Evolutionary conservation across 2,329 filamentous ascomycete species (phyloP), one percentile per base, ranked within the genome.

Genomic region (Zasmidium citrigriseum): DNA sequence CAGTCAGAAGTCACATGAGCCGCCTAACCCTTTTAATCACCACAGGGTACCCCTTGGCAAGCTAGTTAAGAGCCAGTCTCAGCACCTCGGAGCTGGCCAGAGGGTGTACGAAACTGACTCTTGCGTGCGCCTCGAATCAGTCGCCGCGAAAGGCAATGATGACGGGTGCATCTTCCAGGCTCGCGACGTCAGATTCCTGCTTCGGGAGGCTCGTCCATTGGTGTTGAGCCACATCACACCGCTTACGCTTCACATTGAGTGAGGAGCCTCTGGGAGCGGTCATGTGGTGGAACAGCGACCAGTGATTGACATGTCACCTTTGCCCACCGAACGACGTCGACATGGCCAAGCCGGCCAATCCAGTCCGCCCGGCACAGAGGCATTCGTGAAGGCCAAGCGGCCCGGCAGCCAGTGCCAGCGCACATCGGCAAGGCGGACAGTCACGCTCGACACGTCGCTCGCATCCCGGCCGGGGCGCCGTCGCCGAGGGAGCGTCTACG

Each of bases 151-250:
- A 9, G 25, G 27, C 22, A 25, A 20, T 51, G 48, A 27, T 49
- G 14, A 27, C 23, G 23, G 47, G 24, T 12, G 47, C 47, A 38
- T 23, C 1, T 20, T n/a, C 7, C 14, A 50, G 23, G 12, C 23
- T 50, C 20, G 52, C 52, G 52, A 54, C 52, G 52, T 54, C 52
- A 54, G 52, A 41, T n/a, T 41, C 34, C 34, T 41, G 34, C 34
- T 9, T 41, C 34, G 34, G 34, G 18, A 4, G 4, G 16, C 4
- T 41, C 12, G 16, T 24, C 27, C 47, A 50, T 51, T 56, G 34
- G 22, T 20, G 14, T 56, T 53, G 53, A 58, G 58, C 58, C 50
- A 50, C 49, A 51, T 57, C 58, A 57, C 54, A 60, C 58, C 58
- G 58, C 58, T n/a, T 41, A 41, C 34, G 34, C 34, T 54, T 54